These are phyloP conservation scores for Aspergillus hortae DNA, from an alignment of 2,329 filamentous ascomycete species.

Conservation along the genomic window DNA sequence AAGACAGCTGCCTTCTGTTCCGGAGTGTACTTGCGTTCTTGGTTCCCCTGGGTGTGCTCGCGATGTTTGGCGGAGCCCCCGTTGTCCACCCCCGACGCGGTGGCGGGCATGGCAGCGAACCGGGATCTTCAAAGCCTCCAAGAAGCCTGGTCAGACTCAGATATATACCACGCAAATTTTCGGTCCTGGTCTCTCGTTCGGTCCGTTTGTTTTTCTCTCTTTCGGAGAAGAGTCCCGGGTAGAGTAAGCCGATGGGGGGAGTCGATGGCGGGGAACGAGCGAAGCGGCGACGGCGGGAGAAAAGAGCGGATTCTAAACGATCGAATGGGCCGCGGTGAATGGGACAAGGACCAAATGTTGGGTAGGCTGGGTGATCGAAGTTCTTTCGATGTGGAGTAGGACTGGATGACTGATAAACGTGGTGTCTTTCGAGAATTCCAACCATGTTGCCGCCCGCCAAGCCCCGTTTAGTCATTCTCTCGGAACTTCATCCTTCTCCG, in stretches of 20 bases:
- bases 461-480: neutral
- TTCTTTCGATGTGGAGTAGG: constrained; percentile 10
- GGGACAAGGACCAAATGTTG: neutral
- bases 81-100: constrained; percentile 45
- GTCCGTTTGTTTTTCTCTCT: neutral
- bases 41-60: constrained; percentile 50
- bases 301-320: neutral
- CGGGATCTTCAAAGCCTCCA: neutral
- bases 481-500: too few species aligned
- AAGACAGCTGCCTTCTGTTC: constrained; percentile 92
- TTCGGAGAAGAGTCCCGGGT: neutral
- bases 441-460: constrained; percentile 14
- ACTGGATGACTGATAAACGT: constrained; percentile 21
- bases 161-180: neutral
- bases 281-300: neutral
- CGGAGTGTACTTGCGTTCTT: constrained; percentile 65
- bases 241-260: neutral
- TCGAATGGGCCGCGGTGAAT: neutral
- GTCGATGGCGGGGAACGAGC: neutral
- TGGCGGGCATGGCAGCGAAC: constrained; percentile 37
- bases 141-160: too few species aligned
- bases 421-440: constrained; percentile 21
- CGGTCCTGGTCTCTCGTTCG: neutral
- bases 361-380: neutral
- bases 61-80: constrained; percentile 43